Evolutionary conservation across 176 grass and related monocot species (phyloP), one percentile per base, ranked within the genome.

Genomic region (Phoenix roebelenii): DNA sequence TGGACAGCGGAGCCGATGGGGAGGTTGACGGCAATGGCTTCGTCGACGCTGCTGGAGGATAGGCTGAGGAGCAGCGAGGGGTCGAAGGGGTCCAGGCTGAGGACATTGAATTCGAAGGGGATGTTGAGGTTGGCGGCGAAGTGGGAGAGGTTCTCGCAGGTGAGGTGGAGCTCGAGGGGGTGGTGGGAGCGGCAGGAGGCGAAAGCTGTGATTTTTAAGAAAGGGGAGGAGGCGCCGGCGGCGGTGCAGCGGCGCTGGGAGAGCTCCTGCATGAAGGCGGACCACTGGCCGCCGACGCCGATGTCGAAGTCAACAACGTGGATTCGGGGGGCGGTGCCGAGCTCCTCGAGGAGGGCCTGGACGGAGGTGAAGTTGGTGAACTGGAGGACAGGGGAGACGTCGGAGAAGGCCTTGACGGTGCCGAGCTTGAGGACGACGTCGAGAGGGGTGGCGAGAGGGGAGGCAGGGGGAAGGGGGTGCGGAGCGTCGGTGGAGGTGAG

Each of bases 161-260:
- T 59, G 57, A 89, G 76, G 15, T 60, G 77, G 69, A 89, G 80
- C 69, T 89, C 80, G 0, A 84, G 65, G 0, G 80, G 85, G 69
- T 89, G 80, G 9, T 62, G 55, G 12, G 80, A 70, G 23, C 58
- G 49, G 17, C 53, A 72, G 20, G 76, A 60, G 0, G 73, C 74
- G 39, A 83, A 68, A 23, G 85, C 80, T 2, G 85, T 84, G 25
- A 89, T 44, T 60, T 77, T 80, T 39, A 39, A 39, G 35, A 7
- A 2, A 89, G 18, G 16, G 0, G 4, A 0, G 68, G 63, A 18
- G 50, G 18, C 9, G 66, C 30, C 5, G 58, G 32, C 5, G 50
- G 30, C 1, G 50, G 72, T 29, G 22, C 71, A 58, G 30, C 68
- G 59, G 9, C 68, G 76, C 64, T 67, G 69, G 19, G 80, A 80